Evolutionary conservation across 495 filamentous ascomycete species (phyloP), one percentile per base, ranked within the genome.

Genomic region (Penicillium pulvis): DNA sequence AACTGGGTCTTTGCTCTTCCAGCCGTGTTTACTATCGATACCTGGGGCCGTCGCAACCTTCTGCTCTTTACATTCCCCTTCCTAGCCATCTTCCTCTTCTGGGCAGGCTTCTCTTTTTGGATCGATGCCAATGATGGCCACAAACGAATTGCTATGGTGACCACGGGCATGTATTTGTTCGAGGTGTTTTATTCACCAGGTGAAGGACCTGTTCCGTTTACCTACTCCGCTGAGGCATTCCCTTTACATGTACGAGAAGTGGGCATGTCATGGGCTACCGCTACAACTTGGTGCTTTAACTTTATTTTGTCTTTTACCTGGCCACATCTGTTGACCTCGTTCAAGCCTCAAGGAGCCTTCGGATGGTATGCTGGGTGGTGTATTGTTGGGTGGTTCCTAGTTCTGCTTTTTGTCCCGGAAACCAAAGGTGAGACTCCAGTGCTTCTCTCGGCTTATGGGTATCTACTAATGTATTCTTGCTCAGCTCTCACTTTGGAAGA

Each of bases 11-110:
- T 87, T 55, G 83, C 87, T 4, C 72, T 82, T 26, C 89, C 88
- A 6, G 87, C 89, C 4, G 75, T 90, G 53, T 87, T 84, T 68
- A 87, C 86, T 0, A 88, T 87, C 49, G 85, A 87, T 64, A 88
- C 84, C 3, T 87, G 81, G 64, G 85, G 85, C 4, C 78, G 85
- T 8, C 81, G 86, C 6, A 79, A 81, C 26, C 69, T 89, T n/a
- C 75, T 89, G 5, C 74, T 88, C 1, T 83, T 85, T 59, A 87
- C 87, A 0, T 85, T 88, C 64, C 86, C 86, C 1, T 81, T 85
- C 57, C 80, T 89, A 61, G 75, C 79, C 3, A 75, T 84, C 60
- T 83, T 75, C 23, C 75, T 88, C 8, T 67, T 90, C 11, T 80
- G 79, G 50, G 75, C 83, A 2, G 85, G 83, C 9, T 79, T 89